Conservation (phyloP, 176 grass and related monocot species). For the Oryza meridionalis region DNA sequence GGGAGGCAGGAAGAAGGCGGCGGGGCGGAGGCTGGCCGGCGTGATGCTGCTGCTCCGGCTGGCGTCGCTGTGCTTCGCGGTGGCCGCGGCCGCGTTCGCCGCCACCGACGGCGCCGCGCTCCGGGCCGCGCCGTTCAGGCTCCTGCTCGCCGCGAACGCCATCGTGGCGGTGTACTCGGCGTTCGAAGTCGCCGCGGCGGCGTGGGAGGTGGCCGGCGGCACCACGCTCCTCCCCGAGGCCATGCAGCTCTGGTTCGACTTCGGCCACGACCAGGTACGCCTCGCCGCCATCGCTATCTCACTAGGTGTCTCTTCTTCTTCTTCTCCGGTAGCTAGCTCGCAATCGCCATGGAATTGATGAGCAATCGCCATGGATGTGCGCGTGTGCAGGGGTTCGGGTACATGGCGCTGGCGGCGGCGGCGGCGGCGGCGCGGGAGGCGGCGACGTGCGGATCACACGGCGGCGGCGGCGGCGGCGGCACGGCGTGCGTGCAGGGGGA, state of each 20-base stretch:
- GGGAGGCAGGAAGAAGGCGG: neutral
- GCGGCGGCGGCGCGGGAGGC: slow-evolving; percentile 52
- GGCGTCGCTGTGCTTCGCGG: slow-evolving; percentile 30
- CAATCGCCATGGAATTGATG: neutral
- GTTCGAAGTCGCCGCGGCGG: slow-evolving; percentile 56
- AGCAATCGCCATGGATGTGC: neutral
- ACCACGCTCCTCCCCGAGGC: slow-evolving; percentile 68
- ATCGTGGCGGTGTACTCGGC: slow-evolving; percentile 74
- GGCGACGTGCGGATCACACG: slow-evolving; percentile 6
- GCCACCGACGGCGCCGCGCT: slow-evolving; percentile 18
- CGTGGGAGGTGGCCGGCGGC: slow-evolving; percentile 62
- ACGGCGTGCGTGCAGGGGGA: slow-evolving; percentile 55
- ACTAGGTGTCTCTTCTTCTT: no score
- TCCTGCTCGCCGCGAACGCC: slow-evolving; percentile 78
- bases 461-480: neutral
- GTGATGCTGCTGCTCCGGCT: slow-evolving; percentile 36
- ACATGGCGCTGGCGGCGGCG: slow-evolving; percentile 61
- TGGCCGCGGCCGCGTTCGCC: slow-evolving; percentile 33
- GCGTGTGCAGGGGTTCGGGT: slow-evolving; percentile 65
- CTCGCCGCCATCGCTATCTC: neutral
- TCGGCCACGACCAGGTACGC: slow-evolving; percentile 82
- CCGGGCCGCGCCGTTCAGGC: slow-evolving; percentile 46
- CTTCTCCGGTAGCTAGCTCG: no score
- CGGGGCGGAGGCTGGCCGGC: neutral
- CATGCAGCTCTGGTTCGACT: slow-evolving; percentile 94